phyloP scores from a whole-genome alignment of 78 protist genomes.

The Guillardia theta region DNA sequence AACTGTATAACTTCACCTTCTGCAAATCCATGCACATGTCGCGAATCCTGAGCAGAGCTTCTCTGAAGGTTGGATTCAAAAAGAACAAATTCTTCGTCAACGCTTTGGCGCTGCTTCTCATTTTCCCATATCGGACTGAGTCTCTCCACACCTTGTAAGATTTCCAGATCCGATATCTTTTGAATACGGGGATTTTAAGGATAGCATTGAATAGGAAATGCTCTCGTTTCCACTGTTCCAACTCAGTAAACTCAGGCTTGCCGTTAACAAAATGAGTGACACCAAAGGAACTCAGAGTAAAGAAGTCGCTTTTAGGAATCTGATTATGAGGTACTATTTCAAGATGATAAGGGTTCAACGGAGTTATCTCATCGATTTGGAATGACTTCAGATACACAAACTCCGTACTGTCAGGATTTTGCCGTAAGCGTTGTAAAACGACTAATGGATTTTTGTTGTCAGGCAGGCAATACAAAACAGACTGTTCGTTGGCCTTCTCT shows the following conservation, averaged over 20 bases:
- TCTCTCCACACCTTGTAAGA: constrained; percentile 22
- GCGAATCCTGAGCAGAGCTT: constrained; percentile 53
- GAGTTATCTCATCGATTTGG: background rate
- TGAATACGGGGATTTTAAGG: constrained; percentile 59
- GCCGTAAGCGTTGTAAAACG: background rate
- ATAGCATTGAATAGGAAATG: background rate
- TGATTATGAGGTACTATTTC: constrained; percentile 29
- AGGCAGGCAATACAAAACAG: no score
- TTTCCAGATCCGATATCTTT: background rate
- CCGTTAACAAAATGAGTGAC: constrained; percentile 64
- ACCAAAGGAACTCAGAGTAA: constrained; percentile 64
- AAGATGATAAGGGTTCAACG: constrained; percentile 52
- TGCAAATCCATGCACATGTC: constrained; percentile 28
- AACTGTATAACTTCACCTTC: background rate
- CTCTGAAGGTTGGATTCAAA: background rate
- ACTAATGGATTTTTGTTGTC: background rate
- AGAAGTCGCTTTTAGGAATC: constrained; percentile 36
- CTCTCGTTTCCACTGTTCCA: constrained; percentile 67
- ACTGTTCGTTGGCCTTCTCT: no score
- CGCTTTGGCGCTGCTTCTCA: background rate
- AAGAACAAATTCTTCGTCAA: constrained; percentile 7
- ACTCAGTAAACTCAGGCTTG: constrained; percentile 57
- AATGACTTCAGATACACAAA: background rate
- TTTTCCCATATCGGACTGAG: background rate
- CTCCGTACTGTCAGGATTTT: constrained; percentile 17